phyloP scores from a whole-genome alignment of 2,329 filamentous ascomycete species.

The Curvularia verruculosa region DNA sequence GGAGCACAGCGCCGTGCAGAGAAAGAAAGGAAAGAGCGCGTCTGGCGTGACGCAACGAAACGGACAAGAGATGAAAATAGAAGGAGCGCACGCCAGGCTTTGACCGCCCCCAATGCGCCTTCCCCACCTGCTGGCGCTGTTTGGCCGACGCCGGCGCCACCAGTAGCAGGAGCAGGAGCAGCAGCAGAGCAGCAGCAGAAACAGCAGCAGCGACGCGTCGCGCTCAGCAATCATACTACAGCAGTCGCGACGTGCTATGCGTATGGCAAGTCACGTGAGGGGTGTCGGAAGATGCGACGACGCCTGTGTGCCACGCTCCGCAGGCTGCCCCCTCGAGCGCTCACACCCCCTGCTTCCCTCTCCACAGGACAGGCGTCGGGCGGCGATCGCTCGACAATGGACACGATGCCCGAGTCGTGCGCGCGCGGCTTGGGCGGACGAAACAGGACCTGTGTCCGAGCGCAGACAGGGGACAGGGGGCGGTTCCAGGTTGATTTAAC shows the following conservation, averaged over 20 bases:
- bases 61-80: not conserved
- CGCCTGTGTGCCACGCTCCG: not conserved
- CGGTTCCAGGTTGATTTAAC: slow-evolving; percentile 50
- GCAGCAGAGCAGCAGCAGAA: too few relatives aligned
- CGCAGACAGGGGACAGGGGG: slow-evolving; percentile 40
- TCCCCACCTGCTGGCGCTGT: not conserved
- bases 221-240: not conserved
- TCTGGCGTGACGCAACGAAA: not conserved
- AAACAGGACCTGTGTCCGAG: slow-evolving; percentile 37
- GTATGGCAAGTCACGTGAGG: slow-evolving; percentile 36
- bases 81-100: too few relatives aligned
- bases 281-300: slow-evolving; percentile 17
- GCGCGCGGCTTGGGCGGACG: slow-evolving; percentile 36
- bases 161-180: too few relatives aligned
- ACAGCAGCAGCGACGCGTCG: not conserved
- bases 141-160: not conserved
- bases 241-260: too few relatives aligned
- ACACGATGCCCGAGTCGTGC: too few relatives aligned
- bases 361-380: slow-evolving; percentile 10
- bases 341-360: too few relatives aligned
- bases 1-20: too few relatives aligned
- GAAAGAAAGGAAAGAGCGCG: slow-evolving; percentile 9
- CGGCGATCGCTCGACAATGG: too few relatives aligned
- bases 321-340: not conserved
- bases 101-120: too few relatives aligned